These are phyloP conservation scores for Rhizomucor miehei DNA, from an alignment of 371 early-diverging fungal genomes.

Conservation along the genomic window DNA sequence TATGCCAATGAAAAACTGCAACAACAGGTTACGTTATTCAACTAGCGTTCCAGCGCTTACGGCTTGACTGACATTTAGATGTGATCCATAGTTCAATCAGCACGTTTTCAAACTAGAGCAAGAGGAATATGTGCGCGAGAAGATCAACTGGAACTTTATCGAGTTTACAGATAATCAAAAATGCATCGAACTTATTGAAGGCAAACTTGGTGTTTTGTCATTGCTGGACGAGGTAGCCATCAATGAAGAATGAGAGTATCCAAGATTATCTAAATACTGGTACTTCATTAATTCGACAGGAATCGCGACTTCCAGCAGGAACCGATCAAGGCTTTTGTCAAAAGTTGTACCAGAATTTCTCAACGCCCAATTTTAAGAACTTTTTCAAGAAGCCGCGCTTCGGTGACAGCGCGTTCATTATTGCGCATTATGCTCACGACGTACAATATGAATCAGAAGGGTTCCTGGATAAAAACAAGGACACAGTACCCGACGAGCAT, in stretches of 20 bases:
- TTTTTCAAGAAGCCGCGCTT: constrained; percentile 92
- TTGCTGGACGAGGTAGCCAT: constrained; percentile 94
- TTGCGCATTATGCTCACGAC: constrained; percentile 92
- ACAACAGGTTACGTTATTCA: constrained; percentile 61
- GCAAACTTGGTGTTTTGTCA: constrained; percentile 88
- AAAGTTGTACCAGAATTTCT: constrained; percentile 83
- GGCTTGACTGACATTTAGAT: too few relatives aligned
- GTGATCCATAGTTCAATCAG: constrained; percentile 58
- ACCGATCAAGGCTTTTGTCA: constrained; percentile 77
- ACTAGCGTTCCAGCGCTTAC: too few relatives aligned
- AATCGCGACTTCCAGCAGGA: constrained; percentile 89
- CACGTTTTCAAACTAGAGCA: constrained; percentile 86
- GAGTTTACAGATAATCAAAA: constrained; percentile 99
- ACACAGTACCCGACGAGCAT: constrained; percentile 94
- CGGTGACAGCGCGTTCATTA: constrained; percentile 73
- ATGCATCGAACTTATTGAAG: constrained; percentile 98
- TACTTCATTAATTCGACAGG: constrained; percentile 18
- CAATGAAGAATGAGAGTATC: constrained; percentile 13
- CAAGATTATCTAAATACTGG: background rate
- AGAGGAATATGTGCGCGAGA: constrained; percentile 93
- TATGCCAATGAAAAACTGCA: constrained; percentile 98
- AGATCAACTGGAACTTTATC: constrained; percentile 88
- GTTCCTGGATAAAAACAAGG: constrained; percentile 98
- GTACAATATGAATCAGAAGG: constrained; percentile 90
- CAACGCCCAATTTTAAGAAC: constrained; percentile 58